Base-by-base conservation (phyloP, 2,329 filamentous ascomycete genomes). In the Westerdykella ornata region DNA sequence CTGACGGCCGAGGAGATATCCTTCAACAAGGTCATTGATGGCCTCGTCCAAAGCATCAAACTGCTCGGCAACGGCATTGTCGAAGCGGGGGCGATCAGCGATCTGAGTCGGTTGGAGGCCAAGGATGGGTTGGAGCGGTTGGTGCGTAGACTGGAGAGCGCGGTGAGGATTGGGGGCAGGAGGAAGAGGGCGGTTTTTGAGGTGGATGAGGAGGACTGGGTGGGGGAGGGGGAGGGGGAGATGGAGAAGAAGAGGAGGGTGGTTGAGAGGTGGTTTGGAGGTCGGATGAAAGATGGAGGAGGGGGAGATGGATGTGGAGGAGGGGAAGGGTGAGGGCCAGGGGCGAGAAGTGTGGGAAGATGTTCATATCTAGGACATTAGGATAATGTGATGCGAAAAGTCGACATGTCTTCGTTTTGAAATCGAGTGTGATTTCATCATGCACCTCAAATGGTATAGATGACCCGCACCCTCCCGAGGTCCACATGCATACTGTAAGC, bases 71-170 rank as follows among this genome's bases (percentile, higher is more conserved):
- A 70, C 14, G 75, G 74, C 30, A 94, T 94, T 54, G 76, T 82
- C 44, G 85, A 88, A 55, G 76, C 81, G 1, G 86, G 85, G 31
- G 83, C 86, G 5, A 48, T 56, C 2, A 51, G 52, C 4, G 61
- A 65, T 41, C 42, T 63, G 34, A 80, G 80, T 16, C 80, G 84
- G 53, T 72, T 92, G 43, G 81, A 94, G 56, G 80, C 85, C 11
- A 95, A 94, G 65, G 80, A 81, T 40, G 74, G 76, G 9, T 72
- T 94, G 30, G 84, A 94, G 54, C 75, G 81, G 43, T 68, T 95
- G n/a, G 76, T 82, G 44, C 80, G 85, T 54, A 78, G 89, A 41
- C 71, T 96, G 12, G 68, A 80, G 35, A 81, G 84, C 59, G 76
- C 78, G 2, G 81, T 90, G 36, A 75, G 88, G 37, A 85, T 84